Conservation (phyloP, 2,329 filamentous ascomycete species). For the Aspergillus udagawae region DNA sequence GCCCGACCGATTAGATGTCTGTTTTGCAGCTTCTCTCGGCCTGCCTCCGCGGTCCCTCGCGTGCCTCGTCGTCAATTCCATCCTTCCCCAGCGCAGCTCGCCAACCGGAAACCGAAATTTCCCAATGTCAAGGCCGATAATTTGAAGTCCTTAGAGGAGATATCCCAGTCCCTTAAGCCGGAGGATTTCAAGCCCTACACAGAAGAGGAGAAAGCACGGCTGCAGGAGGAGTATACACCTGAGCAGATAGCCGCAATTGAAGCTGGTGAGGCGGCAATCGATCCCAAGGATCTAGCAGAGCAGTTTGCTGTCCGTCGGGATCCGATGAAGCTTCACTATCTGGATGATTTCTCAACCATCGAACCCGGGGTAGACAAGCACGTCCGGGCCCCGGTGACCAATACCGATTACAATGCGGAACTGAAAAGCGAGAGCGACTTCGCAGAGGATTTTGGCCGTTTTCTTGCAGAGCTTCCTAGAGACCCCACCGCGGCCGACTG, state of each 20-base stretch:
- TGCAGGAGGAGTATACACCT: conserved; percentile 68
- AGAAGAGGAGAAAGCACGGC: conserved; percentile 57
- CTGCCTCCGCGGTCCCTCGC: conserved; percentile 35
- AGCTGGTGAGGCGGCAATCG: conserved; percentile 73
- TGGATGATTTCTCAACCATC: conserved; percentile 77
- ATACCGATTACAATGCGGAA: conserved; percentile 54
- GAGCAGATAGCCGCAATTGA: conserved; percentile 78
- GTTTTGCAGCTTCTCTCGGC: conserved; percentile 46
- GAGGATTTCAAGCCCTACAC: conserved; percentile 57
- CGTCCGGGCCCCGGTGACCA: conserved; percentile 48
- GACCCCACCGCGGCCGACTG: conserved; percentile 45
- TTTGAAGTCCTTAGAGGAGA: conserved; percentile 22
- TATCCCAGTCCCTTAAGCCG: conserved; percentile 20
- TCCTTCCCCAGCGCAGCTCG: conserved; percentile 36
- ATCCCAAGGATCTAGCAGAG: conserved; percentile 66
- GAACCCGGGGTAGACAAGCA: conserved; percentile 74
- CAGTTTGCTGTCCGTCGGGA: conserved; percentile 71
- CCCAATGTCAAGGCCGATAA: conserved; percentile 36
- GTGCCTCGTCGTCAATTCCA: conserved; percentile 49
- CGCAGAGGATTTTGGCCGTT: conserved; percentile 52
- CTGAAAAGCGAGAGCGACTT: conserved; percentile 63
- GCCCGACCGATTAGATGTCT: conserved; percentile 48
- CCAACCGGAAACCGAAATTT: conserved; percentile 37
- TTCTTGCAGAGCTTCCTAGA: conserved; percentile 47
- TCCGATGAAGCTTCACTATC: conserved; percentile 66